Base-by-base conservation (phyloP, 208 protist species). In the Wallacemonas sp. region DNA sequence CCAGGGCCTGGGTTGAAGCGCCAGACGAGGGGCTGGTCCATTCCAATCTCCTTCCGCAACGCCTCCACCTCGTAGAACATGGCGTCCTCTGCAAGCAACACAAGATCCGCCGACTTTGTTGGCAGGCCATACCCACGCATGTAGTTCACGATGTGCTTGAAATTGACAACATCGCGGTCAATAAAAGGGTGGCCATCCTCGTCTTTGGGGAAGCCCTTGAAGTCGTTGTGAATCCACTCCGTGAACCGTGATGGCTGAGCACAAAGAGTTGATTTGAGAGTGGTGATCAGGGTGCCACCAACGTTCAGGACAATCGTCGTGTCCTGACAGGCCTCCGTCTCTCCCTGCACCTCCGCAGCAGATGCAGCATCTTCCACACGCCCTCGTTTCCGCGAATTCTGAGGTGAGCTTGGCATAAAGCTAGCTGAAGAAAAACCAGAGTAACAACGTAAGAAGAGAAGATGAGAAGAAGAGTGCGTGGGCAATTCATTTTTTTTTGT, bases 101-200 rank as follows among this genome's bases (percentile, higher is more conserved):
- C 73, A 42, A 92, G 75, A 34, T 87, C 85, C 27, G 78, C 78
- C 5, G 85, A 75, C 47, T 79, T 75, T 26, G 65, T 68, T 0
- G 86, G 85, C 36, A 96, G 49, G 11, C 79, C 86, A 55, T 96
- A 96, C 45, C 91, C 91, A 2, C 88, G 84, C 55, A 94, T 66
- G 66, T 88, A 94, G 77, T 94, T 93, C 30, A 96, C 51, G 31
- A 96, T 80, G 49, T 88, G 75, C 11, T 71, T 31, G 63, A 96
- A 94, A 44, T 82, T 95, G 30, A 67, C 69, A 0, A 81, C 69
- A 55, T 96, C 91, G 33, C 91, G 84, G 68, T 96, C 91, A 47
- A 96, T 73, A 49, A 95, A 96, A 1, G 86, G 88, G 66, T 81
- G 77, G 4, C 86, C 88, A 12, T 80, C 73, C 22, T 49, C 21